A percentile compares a stretch with the other conserved stretches of the same genome.
phyloP scores from a whole-genome alignment of 495 filamentous ascomycete species.

The Penicillium goetzii region DNA sequence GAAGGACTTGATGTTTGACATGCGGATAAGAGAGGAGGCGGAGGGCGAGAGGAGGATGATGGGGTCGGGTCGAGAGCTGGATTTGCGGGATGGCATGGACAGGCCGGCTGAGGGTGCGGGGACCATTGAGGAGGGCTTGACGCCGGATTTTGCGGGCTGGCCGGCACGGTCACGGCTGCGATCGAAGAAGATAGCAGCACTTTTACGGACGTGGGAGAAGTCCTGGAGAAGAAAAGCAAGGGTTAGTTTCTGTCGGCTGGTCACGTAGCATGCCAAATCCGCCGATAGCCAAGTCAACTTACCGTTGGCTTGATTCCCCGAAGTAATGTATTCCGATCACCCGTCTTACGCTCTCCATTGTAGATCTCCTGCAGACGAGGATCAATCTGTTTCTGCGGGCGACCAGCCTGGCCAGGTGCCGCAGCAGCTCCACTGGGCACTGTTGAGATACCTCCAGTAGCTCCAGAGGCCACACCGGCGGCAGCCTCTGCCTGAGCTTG shows the following conservation, averaged over 20 bases:
- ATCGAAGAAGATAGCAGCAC: constrained; percentile 76
- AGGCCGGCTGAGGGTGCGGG: constrained; percentile 51
- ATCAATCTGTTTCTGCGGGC: constrained; percentile 66
- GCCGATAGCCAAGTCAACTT: constrained; percentile 35
- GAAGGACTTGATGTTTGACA: constrained; percentile 96
- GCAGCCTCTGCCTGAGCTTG: constrained; percentile 42
- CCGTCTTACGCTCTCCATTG: constrained; percentile 84
- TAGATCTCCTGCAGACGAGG: constrained; percentile 86
- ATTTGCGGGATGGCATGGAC: constrained; percentile 50
- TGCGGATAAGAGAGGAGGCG: constrained; percentile 93
- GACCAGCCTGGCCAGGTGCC: constrained; percentile 49
- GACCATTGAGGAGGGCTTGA: constrained; percentile 38
- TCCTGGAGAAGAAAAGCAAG: constrained; percentile 58
- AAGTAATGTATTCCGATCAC: constrained; percentile 87
- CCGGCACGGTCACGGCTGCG: constrained; percentile 55
- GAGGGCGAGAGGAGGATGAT: constrained; percentile 99
- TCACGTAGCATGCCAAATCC: neutral
- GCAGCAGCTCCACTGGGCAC: constrained; percentile 54
- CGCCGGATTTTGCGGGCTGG: constrained; percentile 48
- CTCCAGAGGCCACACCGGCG: constrained; percentile 49
- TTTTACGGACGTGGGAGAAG: constrained; percentile 91
- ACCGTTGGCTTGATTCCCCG: constrained; percentile 90
- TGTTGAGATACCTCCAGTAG: constrained; percentile 43
- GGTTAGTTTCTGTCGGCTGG: neutral
- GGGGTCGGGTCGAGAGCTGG: constrained; percentile 73